These are phyloP conservation scores for Coniella lustricola DNA, from an alignment of 2,329 filamentous ascomycete genomes.

Conservation along the genomic window DNA sequence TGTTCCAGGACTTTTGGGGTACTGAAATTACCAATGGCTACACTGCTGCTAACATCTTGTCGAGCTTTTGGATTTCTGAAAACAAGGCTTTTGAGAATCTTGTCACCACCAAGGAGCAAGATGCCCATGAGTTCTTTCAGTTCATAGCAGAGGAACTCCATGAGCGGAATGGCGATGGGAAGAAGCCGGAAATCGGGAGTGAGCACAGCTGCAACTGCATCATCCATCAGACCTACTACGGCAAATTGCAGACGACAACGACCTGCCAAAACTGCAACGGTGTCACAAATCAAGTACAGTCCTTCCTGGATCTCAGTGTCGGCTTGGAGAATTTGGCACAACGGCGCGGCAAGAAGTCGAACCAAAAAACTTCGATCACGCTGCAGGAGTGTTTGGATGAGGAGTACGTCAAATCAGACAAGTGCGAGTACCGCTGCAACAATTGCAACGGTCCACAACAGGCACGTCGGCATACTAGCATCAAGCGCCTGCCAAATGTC, in stretches of 20 bases:
- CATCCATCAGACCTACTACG: slow-evolving; percentile 90
- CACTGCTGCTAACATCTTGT: slow-evolving; percentile 80
- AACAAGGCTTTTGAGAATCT: slow-evolving; percentile 65
- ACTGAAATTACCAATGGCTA: slow-evolving; percentile 80
- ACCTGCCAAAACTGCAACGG: slow-evolving; percentile 85
- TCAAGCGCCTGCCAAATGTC: slow-evolving; percentile 81
- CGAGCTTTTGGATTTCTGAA: slow-evolving; percentile 84
- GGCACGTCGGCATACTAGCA: slow-evolving; percentile 75
- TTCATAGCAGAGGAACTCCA: slow-evolving; percentile 91
- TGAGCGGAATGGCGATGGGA: slow-evolving; percentile 67
- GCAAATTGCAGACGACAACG: slow-evolving; percentile 82
- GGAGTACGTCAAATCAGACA: slow-evolving; percentile 80
- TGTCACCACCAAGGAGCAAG: slow-evolving; percentile 90
- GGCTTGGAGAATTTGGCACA: slow-evolving; percentile 73
- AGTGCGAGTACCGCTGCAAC: slow-evolving; percentile 81
- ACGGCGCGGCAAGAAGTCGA: slow-evolving; percentile 52
- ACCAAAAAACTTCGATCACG: slow-evolving; percentile 41
- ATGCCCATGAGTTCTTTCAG: slow-evolving; percentile 95
- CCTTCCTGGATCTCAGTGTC: slow-evolving; percentile 83
- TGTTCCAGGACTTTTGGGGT: slow-evolving; percentile 66
- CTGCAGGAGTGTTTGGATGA: slow-evolving; percentile 72
- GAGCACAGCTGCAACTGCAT: slow-evolving; percentile 76
- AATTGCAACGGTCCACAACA: slow-evolving; percentile 72
- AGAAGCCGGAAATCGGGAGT: slow-evolving; percentile 51
- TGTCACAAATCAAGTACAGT: slow-evolving; percentile 74